Evolutionary conservation across 495 filamentous ascomycete genomes (phyloP), one percentile per base, ranked within the genome.

Genomic region (Penicillium maclennaniae): DNA sequence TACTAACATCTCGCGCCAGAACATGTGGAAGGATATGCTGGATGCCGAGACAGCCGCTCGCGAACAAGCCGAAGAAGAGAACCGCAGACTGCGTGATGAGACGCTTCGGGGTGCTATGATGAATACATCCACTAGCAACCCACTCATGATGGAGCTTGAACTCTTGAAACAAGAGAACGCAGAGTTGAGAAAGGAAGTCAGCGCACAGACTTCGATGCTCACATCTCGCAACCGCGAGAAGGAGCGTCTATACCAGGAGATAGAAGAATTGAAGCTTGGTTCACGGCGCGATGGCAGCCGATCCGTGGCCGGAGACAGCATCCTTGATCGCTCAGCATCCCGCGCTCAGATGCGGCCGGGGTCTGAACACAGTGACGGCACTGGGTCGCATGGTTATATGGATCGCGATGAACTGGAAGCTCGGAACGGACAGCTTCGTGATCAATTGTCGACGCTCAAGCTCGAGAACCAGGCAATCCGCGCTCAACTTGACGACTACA

Each of bases 131-230:
- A 76, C 70, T 42, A 84, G 79, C 59, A 92, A 12, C 4, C 31
- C 89, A 0, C 70, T 95, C 27, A 83, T 92, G 6, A 67, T 74
- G 51, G 88, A 92, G 59, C 76, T 83, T 40, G 87, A 89, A 43
- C 85, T 92, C 54, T 75, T 97, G 25, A 85, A 88, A 44, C 89
- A 91, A 56, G 93, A 97, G 64, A 97, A 97, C 60, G 89, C 90
- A 12, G 92, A 96, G 62, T 74, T 98, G 15, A 82, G 89, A 31
- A 86, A 92, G 43, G 92, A 97, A 66, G 87, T 97, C 25, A 89
- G 91, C 51, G 93, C 95, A 10, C 93, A 98, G 68, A 95, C 91
- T 0, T 96, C 91, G 0, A 98, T 97, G 92, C 83, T 98, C 7
- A 97, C 95, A 5, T 96, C 93, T 28, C 81, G 93, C 7, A 96